phyloP scores from a whole-genome alignment of 306 rosid species.

The Senna tora region DNA sequence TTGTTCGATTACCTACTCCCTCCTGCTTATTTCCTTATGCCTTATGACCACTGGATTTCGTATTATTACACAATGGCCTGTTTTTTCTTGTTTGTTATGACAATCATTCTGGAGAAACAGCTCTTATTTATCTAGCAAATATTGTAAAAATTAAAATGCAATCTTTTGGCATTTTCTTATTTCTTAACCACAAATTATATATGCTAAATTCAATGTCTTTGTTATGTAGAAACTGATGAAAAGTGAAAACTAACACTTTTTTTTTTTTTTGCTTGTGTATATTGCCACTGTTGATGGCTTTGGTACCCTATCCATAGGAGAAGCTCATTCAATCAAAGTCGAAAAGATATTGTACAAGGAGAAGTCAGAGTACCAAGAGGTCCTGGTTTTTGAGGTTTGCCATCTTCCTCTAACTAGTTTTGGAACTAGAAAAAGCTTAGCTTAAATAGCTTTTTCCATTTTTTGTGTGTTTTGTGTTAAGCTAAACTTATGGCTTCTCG shows the following conservation, averaged over 20 bases:
- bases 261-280: conserved; percentile 11
- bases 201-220: not conserved
- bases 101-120: too few species aligned
- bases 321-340: conserved; percentile 81
- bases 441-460: not conserved
- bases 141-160: not conserved
- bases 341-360: conserved; percentile 68
- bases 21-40: conserved; percentile 1
- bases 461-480: not conserved
- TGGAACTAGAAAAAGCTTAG: not conserved
- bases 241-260: conserved; percentile 1
- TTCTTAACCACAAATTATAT: not conserved
- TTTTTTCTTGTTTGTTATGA: too few species aligned
- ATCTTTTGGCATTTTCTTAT: not conserved
- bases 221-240: not conserved
- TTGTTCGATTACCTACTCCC: not conserved
- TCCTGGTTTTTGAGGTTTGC: conserved; percentile 85
- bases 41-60: conserved; percentile 1
- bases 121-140: not conserved
- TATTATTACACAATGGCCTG: not conserved
- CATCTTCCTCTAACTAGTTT: conserved; percentile 37
- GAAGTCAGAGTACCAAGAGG: conserved; percentile 83
- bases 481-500: not conserved
- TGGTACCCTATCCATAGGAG: conserved; percentile 54
- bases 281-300: conserved; percentile 26